Base-by-base conservation (phyloP, 2,329 filamentous ascomycete genomes). In the Tolypocladium capitatum region DNA sequence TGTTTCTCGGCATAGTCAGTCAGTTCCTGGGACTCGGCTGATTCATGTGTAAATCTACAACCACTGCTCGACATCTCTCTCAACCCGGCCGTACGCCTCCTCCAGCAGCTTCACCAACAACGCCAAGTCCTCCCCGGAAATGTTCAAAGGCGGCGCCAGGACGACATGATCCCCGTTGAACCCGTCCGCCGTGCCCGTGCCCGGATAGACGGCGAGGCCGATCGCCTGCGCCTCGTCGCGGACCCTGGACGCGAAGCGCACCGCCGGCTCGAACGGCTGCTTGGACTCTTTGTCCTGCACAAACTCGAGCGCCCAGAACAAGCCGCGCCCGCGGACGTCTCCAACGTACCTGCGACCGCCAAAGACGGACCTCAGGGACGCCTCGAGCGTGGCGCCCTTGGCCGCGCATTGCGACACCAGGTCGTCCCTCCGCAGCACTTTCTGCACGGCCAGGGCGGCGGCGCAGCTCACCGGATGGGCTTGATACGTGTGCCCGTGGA, bases 111-210 rank as follows among this genome's bases (percentile, higher is more conserved):
- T 44, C 35, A 51, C 46, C 47, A 52, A 8, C 30, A 41, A 16
- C 11, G 27, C 30, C 7, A 64, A 18, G 31, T 64, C 53, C 13
- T 54, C 55, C 9, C 53, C 49, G 0, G 72, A 78, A 21, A 82
- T 69, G 36, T 77, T 86, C 60, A 81, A 88, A 0, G 84, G 74
- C 1, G 86, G 85, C 2, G 83, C 76, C 16, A 90, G 56, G n/a
- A 89, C 70, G 33, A 87, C 67, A 60, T 86, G 82, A 56, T 90
- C 85, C 10, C 84, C 84, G 1, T 60, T 59, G 1, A 75, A 69
- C 34, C 85, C 72, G 51, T 74, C 80, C 1, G 70, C 74, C 0
- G 78, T 79, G 3, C 83, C 83, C 0, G 67, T 65, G 0, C 81
- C 81, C 1, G 78, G 79, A 57, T 86, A 88, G 3, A 87, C 49